These are phyloP conservation scores for Pseudogymnoascus pannorum DNA, from an alignment of 2,329 filamentous ascomycete genomes.

Conservation along the genomic window DNA sequence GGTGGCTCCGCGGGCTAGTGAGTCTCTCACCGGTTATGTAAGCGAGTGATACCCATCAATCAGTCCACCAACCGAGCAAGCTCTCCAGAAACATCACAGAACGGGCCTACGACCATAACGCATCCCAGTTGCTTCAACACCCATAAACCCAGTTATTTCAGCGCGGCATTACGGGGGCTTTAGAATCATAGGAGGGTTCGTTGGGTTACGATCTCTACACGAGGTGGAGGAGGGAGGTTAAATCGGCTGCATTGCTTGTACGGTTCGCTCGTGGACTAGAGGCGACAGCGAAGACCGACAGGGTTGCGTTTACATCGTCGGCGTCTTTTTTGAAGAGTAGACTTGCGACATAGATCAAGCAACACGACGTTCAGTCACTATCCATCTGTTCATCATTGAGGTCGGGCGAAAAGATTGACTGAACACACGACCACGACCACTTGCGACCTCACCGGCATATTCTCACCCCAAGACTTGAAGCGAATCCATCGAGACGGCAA, in stretches of 20 bases:
- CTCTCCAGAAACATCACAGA: conserved; percentile 8
- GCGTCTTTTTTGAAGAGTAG: neutral
- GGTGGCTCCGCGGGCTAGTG: neutral
- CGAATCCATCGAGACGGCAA: conserved; percentile 11
- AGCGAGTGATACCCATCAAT: conserved; percentile 6
- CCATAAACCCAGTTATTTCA: neutral
- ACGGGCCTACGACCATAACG: conserved; percentile 7
- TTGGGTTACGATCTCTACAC: neutral
- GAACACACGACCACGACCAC: neutral
- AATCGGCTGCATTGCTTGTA: conserved; percentile 1
- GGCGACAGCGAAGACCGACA: neutral
- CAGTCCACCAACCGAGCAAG: conserved; percentile 7
- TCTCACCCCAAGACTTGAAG: conserved; percentile 10
- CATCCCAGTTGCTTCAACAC: neutral
- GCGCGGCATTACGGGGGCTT: conserved; percentile 7
- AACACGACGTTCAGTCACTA: neutral
- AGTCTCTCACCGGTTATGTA: conserved; percentile 2
- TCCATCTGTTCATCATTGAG: neutral
- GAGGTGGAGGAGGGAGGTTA: neutral
- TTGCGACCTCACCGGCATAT: neutral
- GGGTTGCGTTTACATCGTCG: conserved; percentile 1
- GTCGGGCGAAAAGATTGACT: neutral
- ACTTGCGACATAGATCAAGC: neutral
- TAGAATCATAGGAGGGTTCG: neutral
- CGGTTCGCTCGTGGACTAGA: neutral